Conservation (phyloP, 2,329 filamentous ascomycete species). For the Fusarium austroafricanum region DNA sequence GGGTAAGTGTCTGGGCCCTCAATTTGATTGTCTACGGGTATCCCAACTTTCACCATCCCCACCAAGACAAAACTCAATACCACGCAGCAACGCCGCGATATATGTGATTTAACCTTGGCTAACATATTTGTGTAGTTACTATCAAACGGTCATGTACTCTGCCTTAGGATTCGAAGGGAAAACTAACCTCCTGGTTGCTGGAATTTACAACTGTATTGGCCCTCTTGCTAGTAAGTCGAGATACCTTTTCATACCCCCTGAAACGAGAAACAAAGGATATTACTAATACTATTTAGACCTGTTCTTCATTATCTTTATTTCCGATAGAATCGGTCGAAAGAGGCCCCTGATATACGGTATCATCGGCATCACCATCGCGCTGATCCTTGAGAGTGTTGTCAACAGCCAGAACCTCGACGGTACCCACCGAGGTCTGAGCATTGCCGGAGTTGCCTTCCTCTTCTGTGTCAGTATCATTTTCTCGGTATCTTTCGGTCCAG, state of each 20-base stretch:
- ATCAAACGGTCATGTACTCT: conserved; percentile 65
- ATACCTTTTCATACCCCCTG: neutral
- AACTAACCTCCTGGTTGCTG: conserved; percentile 65
- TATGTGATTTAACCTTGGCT: neutral
- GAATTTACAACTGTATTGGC: conserved; percentile 71
- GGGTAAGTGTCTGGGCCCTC: conserved; percentile 40
- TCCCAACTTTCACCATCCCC: no score
- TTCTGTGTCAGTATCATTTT: conserved; percentile 66
- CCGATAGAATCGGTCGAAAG: conserved; percentile 71
- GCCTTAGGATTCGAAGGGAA: conserved; percentile 62
- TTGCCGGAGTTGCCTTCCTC: conserved; percentile 70
- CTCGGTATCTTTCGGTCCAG: conserved; percentile 64
- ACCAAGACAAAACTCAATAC: neutral
- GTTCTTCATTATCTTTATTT: conserved; percentile 67
- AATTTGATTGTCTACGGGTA: no score
- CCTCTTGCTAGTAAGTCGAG: conserved; percentile 57
- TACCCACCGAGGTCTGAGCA: conserved; percentile 57
- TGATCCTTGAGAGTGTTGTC: conserved; percentile 67
- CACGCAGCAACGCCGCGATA: neutral
- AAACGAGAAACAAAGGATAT: no score
- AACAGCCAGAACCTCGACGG: conserved; percentile 61
- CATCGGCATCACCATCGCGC: conserved; percentile 65
- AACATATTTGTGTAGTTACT: conserved; percentile 48
- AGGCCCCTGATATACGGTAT: conserved; percentile 74
- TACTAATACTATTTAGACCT: conserved; percentile 51